phyloP scores from a whole-genome alignment of 179 eudicot genomes.

The Vitellaria paradoxa region DNA sequence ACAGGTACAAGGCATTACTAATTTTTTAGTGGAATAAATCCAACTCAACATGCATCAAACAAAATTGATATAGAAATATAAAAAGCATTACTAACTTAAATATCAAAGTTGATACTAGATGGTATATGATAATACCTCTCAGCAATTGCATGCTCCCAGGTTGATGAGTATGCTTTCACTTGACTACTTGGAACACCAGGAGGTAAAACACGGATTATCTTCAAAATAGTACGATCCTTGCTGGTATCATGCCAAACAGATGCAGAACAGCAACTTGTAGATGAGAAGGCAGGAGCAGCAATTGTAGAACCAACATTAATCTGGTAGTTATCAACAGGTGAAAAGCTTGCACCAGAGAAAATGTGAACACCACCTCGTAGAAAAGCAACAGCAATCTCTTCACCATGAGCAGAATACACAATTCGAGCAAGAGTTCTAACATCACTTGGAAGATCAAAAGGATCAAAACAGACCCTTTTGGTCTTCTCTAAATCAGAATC shows the following conservation, averaged over 20 bases:
- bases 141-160: conserved; percentile 97
- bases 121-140: conserved; percentile 55
- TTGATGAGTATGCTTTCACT: conserved; percentile 68
- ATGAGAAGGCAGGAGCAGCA: conserved; percentile 97
- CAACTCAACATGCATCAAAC: background rate
- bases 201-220: conserved; percentile 92
- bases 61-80: background rate
- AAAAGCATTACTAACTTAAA: background rate
- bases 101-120: background rate
- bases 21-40: background rate
- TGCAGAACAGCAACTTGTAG: conserved; percentile 97
- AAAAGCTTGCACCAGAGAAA: conserved; percentile 77
- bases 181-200: conserved; percentile 73
- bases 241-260: conserved; percentile 85
- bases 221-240: conserved; percentile 78
- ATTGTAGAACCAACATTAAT: conserved; percentile 86
- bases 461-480: conserved; percentile 82
- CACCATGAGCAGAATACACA: conserved; percentile 93
- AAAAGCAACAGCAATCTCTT: conserved; percentile 96
- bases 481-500: conserved; percentile 54
- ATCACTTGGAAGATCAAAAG: conserved; percentile 97
- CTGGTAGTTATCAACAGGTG: conserved; percentile 85
- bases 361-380: conserved; percentile 88
- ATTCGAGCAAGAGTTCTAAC: conserved; percentile 93
- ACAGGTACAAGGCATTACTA: background rate